These are phyloP conservation scores for Protoeuglena noctilucae DNA, from an alignment of 139 green algal species.

Conservation along the genomic window DNA sequence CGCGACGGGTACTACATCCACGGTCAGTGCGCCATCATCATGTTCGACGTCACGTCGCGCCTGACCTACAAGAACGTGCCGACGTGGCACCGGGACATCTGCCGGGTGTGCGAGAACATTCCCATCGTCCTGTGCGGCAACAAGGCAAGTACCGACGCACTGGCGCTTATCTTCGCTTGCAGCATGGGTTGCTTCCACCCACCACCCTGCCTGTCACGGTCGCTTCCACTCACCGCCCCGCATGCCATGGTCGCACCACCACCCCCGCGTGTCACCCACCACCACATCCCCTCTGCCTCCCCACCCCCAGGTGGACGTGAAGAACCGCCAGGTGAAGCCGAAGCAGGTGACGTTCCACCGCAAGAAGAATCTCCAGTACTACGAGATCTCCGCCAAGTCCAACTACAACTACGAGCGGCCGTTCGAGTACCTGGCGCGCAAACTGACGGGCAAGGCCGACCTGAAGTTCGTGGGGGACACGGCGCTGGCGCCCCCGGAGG, in stretches of 20 bases:
- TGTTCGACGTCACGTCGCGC: slow-evolving; percentile 99
- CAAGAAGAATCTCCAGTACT: slow-evolving; percentile 99
- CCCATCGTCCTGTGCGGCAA: slow-evolving; percentile 99
- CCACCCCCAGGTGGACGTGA: slow-evolving; percentile 99
- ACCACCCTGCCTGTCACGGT: too few relatives aligned
- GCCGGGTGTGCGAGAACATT: slow-evolving; percentile 97
- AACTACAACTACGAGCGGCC: slow-evolving; percentile 99
- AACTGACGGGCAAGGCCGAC: slow-evolving; percentile 83
- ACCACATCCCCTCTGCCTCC: too few relatives aligned
- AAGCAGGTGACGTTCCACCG: slow-evolving; percentile 55
- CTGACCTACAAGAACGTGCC: slow-evolving; percentile 99
- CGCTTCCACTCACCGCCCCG: too few relatives aligned
- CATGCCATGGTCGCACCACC: too few relatives aligned
- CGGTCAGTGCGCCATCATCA: slow-evolving; percentile 99
- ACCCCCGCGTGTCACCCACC: too few relatives aligned
- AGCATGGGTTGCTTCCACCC: too few relatives aligned
- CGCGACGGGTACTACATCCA: slow-evolving; percentile 99
- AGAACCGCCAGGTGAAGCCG: slow-evolving; percentile 99
- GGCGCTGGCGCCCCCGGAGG: slow-evolving; percentile 87
- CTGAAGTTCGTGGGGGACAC: slow-evolving; percentile 85
- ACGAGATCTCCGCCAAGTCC: slow-evolving; percentile 97
- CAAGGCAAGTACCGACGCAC: too few relatives aligned
- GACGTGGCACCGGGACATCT: slow-evolving; percentile 96
- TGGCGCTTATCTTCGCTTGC: too few relatives aligned
- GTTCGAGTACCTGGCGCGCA: slow-evolving; percentile 97